Percentiles rank a stretch among this genome's conserved stretches.
Evolutionary conservation across 2,329 filamentous ascomycete species (phyloP).

Genomic region (Colletotrichum scovillei): DNA sequence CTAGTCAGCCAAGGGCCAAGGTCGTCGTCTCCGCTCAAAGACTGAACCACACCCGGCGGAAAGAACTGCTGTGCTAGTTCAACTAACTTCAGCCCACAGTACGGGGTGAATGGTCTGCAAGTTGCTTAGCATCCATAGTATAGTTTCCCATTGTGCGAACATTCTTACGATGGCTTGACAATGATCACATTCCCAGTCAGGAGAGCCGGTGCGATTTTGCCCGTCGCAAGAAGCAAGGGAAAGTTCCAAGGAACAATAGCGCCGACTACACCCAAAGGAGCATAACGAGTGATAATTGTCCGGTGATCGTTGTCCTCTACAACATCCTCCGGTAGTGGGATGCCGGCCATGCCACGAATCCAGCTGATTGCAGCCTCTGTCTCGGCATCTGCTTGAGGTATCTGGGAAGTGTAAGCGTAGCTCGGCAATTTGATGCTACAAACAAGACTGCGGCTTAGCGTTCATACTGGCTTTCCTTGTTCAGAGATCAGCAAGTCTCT

Average conservation of each 20-base stretch:
- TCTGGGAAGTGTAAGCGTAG: neutral
- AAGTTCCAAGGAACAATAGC: constrained; percentile 67
- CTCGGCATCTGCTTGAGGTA: constrained; percentile 41
- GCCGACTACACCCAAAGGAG: constrained; percentile 52
- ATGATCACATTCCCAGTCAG: constrained; percentile 67
- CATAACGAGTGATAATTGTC: constrained; percentile 47
- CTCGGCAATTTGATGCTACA: too few species aligned
- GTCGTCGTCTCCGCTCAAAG: constrained; percentile 68
- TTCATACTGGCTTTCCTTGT: constrained; percentile 43
- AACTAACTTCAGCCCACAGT: constrained; percentile 68
- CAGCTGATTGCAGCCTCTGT: constrained; percentile 40
- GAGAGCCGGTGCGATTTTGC: constrained; percentile 68
- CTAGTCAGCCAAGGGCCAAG: constrained; percentile 68
- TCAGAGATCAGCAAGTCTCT: constrained; percentile 41
- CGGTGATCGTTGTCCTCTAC: constrained; percentile 51
- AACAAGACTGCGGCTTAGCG: neutral
- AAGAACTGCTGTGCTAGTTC: constrained; percentile 69
- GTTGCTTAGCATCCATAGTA: neutral
- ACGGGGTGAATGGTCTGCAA: constrained; percentile 62
- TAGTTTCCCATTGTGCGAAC: neutral
- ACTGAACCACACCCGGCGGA: constrained; percentile 72
- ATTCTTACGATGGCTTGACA: constrained; percentile 61
- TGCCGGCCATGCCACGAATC: constrained; percentile 43
- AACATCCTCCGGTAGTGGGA: constrained; percentile 50
- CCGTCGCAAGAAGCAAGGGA: constrained; percentile 61